Evolutionary conservation across 768 basidiomycete species (phyloP), one percentile per base, ranked within the genome.

Genomic region (Xerocomus brunneocitrinus): DNA sequence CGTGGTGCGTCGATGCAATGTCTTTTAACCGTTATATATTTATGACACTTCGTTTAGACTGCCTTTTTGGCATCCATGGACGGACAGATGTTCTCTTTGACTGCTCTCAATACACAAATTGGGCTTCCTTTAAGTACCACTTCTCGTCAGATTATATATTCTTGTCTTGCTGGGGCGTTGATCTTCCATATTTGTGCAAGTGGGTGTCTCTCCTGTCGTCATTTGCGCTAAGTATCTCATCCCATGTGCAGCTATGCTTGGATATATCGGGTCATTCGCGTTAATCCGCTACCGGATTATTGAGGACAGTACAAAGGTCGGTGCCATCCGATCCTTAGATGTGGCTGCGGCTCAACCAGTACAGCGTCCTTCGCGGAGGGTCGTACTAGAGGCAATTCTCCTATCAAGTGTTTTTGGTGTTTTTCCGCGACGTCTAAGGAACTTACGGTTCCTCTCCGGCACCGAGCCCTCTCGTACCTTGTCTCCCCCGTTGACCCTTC

Each of bases 101-200:
- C 62, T 3, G 30, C 52, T 34, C 54, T 62, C 24, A 53, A 65
- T 25, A 69, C 63, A 5, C 55, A 61, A 7, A 57, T 62, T 3
- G 60, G 58, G 12, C 1, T 34, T 13, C 13, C 59, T 24, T 3
- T 58, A 5, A 41, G 55, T 40, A 24, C 27, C 0, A n/a, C 48
- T 1, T 31, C 57, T 16, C 63, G 61, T 34, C 59, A 70, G 25
- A 28, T 70, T 14, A 49, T 71, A 24, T 67, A 69, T 54, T 32
- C 60, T 12, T 66, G 63, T 49, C 64, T 69, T 43, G 40, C 66
- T 6, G 69, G 69, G 5, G 67, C 69, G 24, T 47, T 69, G 39
- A 46, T 71, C 32, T 66, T 69, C 44, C 68, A 71, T 27, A 45
- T 71, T 8, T 67, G 59, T 56, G 62, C 67, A 48, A 5, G 68